Evolutionary conservation across 2,329 filamentous ascomycete species (phyloP).

Genomic region (Lasiodiplodia gonubiensis): DNA sequence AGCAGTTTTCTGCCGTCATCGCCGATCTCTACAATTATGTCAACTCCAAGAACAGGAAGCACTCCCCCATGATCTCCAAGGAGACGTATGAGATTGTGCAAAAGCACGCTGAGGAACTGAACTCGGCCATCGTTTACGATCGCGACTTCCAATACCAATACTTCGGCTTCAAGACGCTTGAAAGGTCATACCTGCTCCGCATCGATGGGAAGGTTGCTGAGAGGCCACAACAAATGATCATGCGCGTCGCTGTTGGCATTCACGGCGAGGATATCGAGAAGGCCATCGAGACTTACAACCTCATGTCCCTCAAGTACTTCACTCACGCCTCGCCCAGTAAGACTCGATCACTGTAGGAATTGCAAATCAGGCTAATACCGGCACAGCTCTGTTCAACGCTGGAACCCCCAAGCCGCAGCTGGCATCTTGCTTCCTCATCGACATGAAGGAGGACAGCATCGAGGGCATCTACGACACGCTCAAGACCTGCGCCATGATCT

Average conservation of each 20-base stretch:
- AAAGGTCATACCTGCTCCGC: slow-evolving; percentile 95
- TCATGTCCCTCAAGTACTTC: slow-evolving; percentile 99
- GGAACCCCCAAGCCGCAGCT: slow-evolving; percentile 94
- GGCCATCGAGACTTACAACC: slow-evolving; percentile 96
- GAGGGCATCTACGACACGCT: slow-evolving; percentile 99
- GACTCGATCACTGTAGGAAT: background rate
- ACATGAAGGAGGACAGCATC: slow-evolving; percentile 99
- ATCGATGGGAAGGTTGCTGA: slow-evolving; percentile 96
- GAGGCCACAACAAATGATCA: slow-evolving; percentile 98
- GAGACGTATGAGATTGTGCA: slow-evolving; percentile 91
- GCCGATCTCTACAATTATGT: slow-evolving; percentile 93
- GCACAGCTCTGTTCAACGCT: slow-evolving; percentile 89
- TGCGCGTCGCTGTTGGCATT: slow-evolving; percentile 97
- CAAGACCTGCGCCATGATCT: slow-evolving; percentile 99
- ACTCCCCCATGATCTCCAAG: slow-evolving; percentile 93
- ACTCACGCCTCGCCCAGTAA: slow-evolving; percentile 84
- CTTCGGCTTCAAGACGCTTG: slow-evolving; percentile 99
- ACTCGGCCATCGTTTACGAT: slow-evolving; percentile 99
- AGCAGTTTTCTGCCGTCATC: slow-evolving; percentile 97
- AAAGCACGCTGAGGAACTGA: slow-evolving; percentile 94
- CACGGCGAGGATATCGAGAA: slow-evolving; percentile 94
- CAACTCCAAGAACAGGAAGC: slow-evolving; percentile 86
- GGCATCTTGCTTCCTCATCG: slow-evolving; percentile 97
- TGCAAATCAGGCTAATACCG: background rate
- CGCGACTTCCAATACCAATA: slow-evolving; percentile 99